Base-by-base conservation (phyloP, 306 rosid genomes). In the Quercus mongolica region DNA sequence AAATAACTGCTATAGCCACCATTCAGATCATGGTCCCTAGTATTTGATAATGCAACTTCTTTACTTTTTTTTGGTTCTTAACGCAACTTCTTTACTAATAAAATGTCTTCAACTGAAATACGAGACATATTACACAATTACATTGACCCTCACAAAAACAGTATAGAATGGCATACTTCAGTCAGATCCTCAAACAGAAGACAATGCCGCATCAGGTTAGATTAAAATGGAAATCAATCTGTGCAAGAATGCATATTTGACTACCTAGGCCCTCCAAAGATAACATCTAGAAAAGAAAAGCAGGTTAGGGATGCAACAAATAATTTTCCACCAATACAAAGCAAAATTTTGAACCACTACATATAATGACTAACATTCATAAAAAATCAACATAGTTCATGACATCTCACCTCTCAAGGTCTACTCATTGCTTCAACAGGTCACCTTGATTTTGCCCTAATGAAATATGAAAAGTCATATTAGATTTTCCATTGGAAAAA, bases 401-500 rank as follows among this genome's bases (percentile, higher is more conserved):
- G 52, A 58, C 65, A 72, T 76, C 88, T 80, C 87, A 86, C 89
- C 86, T 76, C 78, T 74, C 49, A 75, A 79, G 82, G 79, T 78
- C 72, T 61, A 62, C 41, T 92, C 85, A 90, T 71, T 81, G 86
- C 86, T 84, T 87, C 81, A 80, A 38, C 70, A 71, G 59, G 30
- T 87, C 91, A 61, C 69, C 76, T 82, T 88, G 90, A 82, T 74
- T 84, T 85, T 78, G 87, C 74, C 92, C 98, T 92, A 74, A 58
- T 81, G 87, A 79, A 76, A 83, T 69, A 71, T 41, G 59, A 33
- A 70, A 68, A 69, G 78, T 49, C 49, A 82, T 59, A 77, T 73
- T 46, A 82, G 63, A 78, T 46, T 78, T 57, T 70, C 79, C 38
- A 23, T 31, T 9, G 71, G 76, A 52, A 82, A 83, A 57, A 20